Percentiles rank a stretch among this genome's conserved stretches.
Evolutionary conservation across 257 asterid species (phyloP).

Genomic region (Penstemon eatonii): DNA sequence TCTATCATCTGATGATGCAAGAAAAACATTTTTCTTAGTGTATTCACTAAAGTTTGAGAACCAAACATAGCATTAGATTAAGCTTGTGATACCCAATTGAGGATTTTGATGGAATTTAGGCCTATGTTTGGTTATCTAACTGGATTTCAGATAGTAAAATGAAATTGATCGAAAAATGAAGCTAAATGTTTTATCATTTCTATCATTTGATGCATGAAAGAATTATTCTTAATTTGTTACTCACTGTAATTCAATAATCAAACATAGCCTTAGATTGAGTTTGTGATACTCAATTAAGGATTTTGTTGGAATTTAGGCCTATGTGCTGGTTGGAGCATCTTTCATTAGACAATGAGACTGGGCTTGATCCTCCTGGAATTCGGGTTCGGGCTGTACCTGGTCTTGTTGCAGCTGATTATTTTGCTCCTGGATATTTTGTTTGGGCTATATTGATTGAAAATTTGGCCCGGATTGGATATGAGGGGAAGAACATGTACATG

Average conservation of each 20-base stretch:
- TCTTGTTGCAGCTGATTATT: constrained; percentile 84
- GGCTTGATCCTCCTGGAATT: constrained; percentile 92
- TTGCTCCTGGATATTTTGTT: constrained; percentile 88
- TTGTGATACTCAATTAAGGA: constrained; percentile 8
- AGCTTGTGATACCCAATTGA: constrained; percentile 9
- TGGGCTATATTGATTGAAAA: constrained; percentile 93
- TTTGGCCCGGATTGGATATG: constrained; percentile 88
- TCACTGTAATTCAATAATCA: too few species aligned
- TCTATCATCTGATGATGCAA: too few species aligned
- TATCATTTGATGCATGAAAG: too few species aligned
- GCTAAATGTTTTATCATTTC: too few species aligned
- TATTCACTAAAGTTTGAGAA: too few species aligned
- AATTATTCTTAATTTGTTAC: too few species aligned
- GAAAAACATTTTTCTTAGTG: too few species aligned
- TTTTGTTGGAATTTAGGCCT: constrained; percentile 57
- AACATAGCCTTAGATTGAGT: neutral
- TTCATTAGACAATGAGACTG: constrained; percentile 86
- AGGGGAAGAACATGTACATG: constrained; percentile 87
- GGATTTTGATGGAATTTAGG: constrained; percentile 44
- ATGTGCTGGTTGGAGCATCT: constrained; percentile 95
- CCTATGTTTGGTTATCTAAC: constrained; percentile 42
- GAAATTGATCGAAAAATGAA: too few species aligned
- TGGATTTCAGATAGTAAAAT: too few species aligned
- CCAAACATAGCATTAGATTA: neutral
- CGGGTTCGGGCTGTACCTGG: constrained; percentile 86